Evolutionary conservation across 495 filamentous ascomycete species (phyloP).

Genomic region (Cercophora sp.): DNA sequence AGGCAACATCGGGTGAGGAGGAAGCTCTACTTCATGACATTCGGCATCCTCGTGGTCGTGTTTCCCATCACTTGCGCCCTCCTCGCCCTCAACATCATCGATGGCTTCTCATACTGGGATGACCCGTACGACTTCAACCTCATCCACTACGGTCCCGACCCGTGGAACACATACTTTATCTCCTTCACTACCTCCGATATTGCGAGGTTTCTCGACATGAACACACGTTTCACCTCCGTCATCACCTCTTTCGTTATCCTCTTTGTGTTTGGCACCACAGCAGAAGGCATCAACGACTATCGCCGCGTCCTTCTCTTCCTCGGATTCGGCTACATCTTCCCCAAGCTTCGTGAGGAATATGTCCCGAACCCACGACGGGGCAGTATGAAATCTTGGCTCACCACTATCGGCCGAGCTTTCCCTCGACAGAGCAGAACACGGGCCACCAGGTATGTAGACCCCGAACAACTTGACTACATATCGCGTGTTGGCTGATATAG

Average conservation of each 20-base stretch:
- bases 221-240: constrained; percentile 68
- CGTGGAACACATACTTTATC: constrained; percentile 55
- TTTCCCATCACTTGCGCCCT: constrained; percentile 61
- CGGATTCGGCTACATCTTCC: constrained; percentile 49
- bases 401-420: constrained; percentile 2
- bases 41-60: constrained; percentile 61
- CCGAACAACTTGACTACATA: neutral
- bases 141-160: constrained; percentile 31
- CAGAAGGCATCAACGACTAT: constrained; percentile 73
- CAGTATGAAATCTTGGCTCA: constrained; percentile 11
- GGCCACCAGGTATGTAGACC: constrained; percentile 2
- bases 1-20: constrained; percentile 58
- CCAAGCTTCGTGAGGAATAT: constrained; percentile 32
- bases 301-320: constrained; percentile 46
- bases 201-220: constrained; percentile 38
- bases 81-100: constrained; percentile 52
- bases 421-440: neutral
- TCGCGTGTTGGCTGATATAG: neutral
- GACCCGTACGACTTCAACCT: constrained; percentile 40
- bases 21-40: constrained; percentile 73
- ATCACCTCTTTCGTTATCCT: constrained; percentile 60
- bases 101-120: constrained; percentile 44
- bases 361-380: constrained; percentile 10
- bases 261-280: constrained; percentile 75
- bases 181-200: constrained; percentile 56